Conservation (phyloP, 176 grass and related monocot genomes). For the Oryza glumipatula region DNA sequence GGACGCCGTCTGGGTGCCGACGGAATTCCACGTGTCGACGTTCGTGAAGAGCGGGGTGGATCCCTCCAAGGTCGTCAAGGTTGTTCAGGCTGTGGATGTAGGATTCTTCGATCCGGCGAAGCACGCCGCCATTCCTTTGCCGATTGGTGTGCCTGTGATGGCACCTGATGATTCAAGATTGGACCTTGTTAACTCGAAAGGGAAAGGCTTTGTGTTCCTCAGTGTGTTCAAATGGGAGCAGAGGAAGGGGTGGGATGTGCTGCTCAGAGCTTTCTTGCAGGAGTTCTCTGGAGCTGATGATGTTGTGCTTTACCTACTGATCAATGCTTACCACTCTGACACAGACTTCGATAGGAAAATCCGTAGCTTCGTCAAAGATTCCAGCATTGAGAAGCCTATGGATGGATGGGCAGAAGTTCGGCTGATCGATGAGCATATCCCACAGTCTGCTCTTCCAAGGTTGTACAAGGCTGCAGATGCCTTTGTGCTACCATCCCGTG, state of each 20-base stretch:
- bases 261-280: constrained; percentile 61
- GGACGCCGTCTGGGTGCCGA: constrained; percentile 72
- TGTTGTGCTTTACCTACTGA: constrained; percentile 53
- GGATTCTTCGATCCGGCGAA: constrained; percentile 67
- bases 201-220: constrained; percentile 54
- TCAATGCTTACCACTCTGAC: constrained; percentile 68
- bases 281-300: constrained; percentile 66
- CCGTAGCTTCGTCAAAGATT: constrained; percentile 38
- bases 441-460: constrained; percentile 61
- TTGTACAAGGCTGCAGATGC: constrained; percentile 56
- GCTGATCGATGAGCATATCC: constrained; percentile 56
- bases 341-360: constrained; percentile 51
- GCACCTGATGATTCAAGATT: constrained; percentile 10
- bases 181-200: not conserved
- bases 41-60: constrained; percentile 69
- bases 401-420: constrained; percentile 55
- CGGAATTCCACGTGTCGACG: constrained; percentile 58
- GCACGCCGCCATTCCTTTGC: constrained; percentile 41
- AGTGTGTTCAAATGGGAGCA: constrained; percentile 85
- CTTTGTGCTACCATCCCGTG: constrained; percentile 65
- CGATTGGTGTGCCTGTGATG: constrained; percentile 38
- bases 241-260: constrained; percentile 78
- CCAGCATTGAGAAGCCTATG: constrained; percentile 40
- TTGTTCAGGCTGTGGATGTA: constrained; percentile 70
- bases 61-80: constrained; percentile 54